Base-by-base conservation (phyloP, 1,284 basidiomycete species). In the Vanrija sp. region DNA sequence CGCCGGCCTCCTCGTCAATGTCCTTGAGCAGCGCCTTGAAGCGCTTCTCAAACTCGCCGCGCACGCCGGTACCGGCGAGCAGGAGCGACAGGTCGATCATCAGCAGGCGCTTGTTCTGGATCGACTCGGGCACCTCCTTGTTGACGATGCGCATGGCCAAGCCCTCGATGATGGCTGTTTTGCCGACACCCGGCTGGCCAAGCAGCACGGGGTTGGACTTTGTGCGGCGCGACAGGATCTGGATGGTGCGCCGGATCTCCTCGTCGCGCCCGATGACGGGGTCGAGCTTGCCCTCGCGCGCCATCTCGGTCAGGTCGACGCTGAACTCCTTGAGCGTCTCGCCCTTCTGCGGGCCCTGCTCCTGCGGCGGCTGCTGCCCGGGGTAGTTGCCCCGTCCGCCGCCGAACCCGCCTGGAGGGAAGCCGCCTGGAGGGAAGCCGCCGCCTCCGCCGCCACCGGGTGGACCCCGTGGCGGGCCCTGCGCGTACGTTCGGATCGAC, bases 1-100 rank as follows among this genome's bases (percentile, higher is more conserved):
- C 57, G 38, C 81, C 63, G 58, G 85, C 85, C 77, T 89, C 85
- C 14, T 86, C 88, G 67, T 94, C 89, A 57, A 96, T 92, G 68
- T 96, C 92, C 42, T 83, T 83, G 26, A 95, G 80, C 6, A 94
- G 79, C 0, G 84, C 85, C 72, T 91, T 92, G 81, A 95, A 92
- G 66, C 91, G 91, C 71, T 90, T 89, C 66, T 96, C 92, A 58
- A 95, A 95, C 59, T 90, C 86, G 2, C 92, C 93, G 29, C 91
- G 84, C 46, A 94, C 86, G 0, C 89, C 90, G 0, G 91, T 89
- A 3, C 91, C 91, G 14, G 88, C 89, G 76, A 95, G 83, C 23
- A 94, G 83, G 1, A 85, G 83, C 0, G 89, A 82, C 2, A 94
- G 79, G 72, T 94, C 91, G 48, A 94, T 82, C 0, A 88, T 85